Percentiles rank a stretch among this genome's conserved stretches.
Evolutionary conservation across 116 monocot species (phyloP).

Genomic region (Iris pallida): DNA sequence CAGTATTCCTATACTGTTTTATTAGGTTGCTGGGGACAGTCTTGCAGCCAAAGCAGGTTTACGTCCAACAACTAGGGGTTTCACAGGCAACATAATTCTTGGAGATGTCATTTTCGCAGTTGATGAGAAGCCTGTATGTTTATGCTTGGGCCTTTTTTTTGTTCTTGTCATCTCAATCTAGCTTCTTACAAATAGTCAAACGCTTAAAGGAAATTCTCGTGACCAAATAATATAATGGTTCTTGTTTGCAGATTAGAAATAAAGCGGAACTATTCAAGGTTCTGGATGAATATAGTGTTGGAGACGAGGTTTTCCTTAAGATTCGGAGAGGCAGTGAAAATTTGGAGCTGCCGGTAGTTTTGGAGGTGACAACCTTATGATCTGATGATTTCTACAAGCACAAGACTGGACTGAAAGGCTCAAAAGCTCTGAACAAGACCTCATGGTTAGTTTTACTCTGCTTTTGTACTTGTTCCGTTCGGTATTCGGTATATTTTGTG

Average conservation of each 20-base stretch:
- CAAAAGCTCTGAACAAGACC: too few species aligned
- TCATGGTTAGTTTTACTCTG: too few species aligned
- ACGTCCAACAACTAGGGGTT: constrained; percentile 73
- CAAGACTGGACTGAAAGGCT: too few species aligned
- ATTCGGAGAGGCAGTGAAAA: constrained; percentile 36
- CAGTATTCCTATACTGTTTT: not conserved
- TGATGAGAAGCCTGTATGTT: constrained; percentile 57
- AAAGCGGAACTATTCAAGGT: constrained; percentile 61
- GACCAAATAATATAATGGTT: not conserved
- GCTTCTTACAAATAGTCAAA: too few species aligned
- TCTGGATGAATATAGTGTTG: constrained; percentile 69
- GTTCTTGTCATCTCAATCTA: not conserved
- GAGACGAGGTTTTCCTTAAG: constrained; percentile 51
- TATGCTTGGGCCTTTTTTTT: not conserved
- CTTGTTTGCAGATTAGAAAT: constrained; percentile 42
- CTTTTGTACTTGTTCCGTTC: too few species aligned
- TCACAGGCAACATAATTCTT: constrained; percentile 81
- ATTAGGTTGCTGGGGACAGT: constrained; percentile 60
- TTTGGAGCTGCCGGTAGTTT: not conserved
- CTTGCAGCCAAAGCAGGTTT: constrained; percentile 70
- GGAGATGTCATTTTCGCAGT: constrained; percentile 74
- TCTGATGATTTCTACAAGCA: too few species aligned
- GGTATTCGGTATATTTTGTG: too few species aligned
- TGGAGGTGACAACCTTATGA: constrained; percentile 4
- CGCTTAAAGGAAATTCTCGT: not conserved